phyloP scores from a whole-genome alignment of 768 basidiomycete genomes.

The Lactarius hengduanensis region DNA sequence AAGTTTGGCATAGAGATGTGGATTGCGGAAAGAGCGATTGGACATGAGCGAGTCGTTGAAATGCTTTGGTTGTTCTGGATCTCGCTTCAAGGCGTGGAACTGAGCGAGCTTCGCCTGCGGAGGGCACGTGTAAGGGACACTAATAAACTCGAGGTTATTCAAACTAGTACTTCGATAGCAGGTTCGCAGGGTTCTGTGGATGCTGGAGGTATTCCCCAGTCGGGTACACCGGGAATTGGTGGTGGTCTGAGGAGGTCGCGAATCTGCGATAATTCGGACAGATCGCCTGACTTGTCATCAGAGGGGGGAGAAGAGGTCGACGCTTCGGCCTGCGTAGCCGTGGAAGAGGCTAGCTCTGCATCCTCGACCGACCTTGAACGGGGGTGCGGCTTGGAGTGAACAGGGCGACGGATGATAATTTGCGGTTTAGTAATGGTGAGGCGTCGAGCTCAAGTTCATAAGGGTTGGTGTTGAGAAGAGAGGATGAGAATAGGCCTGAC shows the following conservation, averaged over 20 bases:
- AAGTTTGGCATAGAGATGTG: conserved; percentile 91
- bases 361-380: conserved; percentile 25
- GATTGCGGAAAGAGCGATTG: conserved; percentile 91
- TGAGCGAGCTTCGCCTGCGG: conserved; percentile 74
- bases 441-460: conserved; percentile 17
- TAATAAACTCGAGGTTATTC: background rate
- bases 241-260: conserved; percentile 60
- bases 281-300: conserved; percentile 13
- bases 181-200: conserved; percentile 57
- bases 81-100: conserved; percentile 71
- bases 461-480: background rate
- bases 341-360: conserved; percentile 5
- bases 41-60: conserved; percentile 97
- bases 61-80: conserved; percentile 66
- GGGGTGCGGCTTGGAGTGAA: conserved; percentile 26
- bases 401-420: conserved; percentile 26
- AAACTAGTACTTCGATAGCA: conserved; percentile 51
- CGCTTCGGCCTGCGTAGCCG: conserved; percentile 7
- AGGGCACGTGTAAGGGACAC: background rate
- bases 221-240: conserved; percentile 57
- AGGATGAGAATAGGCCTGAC: background rate
- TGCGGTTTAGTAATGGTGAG: conserved; percentile 22
- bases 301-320: conserved; percentile 17
- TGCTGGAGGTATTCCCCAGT: conserved; percentile 77
- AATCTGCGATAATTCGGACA: conserved; percentile 49